Base-by-base conservation (phyloP, 345 rosid genomes). In the Sonneratia caseolaris region DNA sequence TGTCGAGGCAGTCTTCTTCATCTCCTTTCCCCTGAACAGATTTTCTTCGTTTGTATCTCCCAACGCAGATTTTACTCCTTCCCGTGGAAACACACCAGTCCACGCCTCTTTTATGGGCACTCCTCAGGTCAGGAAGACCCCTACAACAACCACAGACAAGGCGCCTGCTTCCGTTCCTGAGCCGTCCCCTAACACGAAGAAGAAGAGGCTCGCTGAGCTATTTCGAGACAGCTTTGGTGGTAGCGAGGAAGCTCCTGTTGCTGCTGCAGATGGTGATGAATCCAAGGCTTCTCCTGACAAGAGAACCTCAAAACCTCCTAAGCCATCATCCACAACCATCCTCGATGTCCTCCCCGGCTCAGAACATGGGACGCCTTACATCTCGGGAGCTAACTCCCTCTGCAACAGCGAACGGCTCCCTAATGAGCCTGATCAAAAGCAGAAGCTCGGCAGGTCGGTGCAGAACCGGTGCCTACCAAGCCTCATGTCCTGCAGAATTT, bases 21-120 rank as follows among this genome's bases (percentile, higher is more conserved):
- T 13, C 64, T 53, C 18, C 27, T 10, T 12, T 68, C 55, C 42
- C 15, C 32, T 68, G 55, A n/a, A n/a, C 66, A 18, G 64, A 22
- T 24, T 9, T 22, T 59, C 24, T 11, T 22, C 7, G 11, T 59
- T 59, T 24, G 0, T 36, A 24, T 2, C 32, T 38, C 32, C 32
- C 32, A 27, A n/a, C 78, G 80, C 88, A 95, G 98, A 95, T 82
- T 90, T 92, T 80, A 95, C 97, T 61, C 98, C 98, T 36, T 95
- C 97, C 48, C 84, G 82, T 27, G 99, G 97, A 59, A 89, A 69
- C 70, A 90, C 97, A 75, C 99, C 97, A 10, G 86, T 87, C 72
- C 94, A 86, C 76, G 82, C 79, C 53, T 82, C 72, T 64, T 82
- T 89, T 0, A 64, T 55, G 7, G 84, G 88, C 69, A 74, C 75